Evolutionary conservation across 495 filamentous ascomycete species (phyloP), one percentile per base, ranked within the genome.

Genomic region (Tuber magnatum): DNA sequence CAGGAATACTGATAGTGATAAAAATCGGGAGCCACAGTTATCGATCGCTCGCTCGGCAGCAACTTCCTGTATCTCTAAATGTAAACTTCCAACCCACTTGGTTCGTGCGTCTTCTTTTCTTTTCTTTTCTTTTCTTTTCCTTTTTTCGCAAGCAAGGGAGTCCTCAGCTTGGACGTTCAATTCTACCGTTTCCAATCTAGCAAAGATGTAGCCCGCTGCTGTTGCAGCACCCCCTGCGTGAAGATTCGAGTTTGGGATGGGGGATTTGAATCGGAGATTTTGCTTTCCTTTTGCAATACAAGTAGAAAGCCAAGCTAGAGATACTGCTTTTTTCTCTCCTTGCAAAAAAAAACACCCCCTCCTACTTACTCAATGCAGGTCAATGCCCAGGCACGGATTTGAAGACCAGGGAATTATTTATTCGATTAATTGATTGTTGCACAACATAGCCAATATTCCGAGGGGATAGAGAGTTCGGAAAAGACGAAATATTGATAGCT

Each of bases 241-340:
- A 65, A 65, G 56, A 65, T 10, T 65, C 56, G 56, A 65, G 56
- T 65, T 65, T 65, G 56, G 35, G 56, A n/a, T 65, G 56, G 56
- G 56, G 28, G 28, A 14, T 65, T 35, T 18, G 56, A 32, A 65
- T 65, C 56, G 56, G 56, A 35, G 56, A 65, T 65, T 65, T 35
- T 61, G 51, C 51, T 61, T 28, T 3, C 51, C n/a, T 28, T 61
- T 61, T 65, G 28, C 56, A 35, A 65, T 65, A n/a, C n/a, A n/a
- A n/a, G n/a, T n/a, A 14, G 3, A 32, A 61, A 61, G 56, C 28
- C 28, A 61, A 16, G n/a, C 56, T 65, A 35, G 28, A 65, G 56
- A 65, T 35, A 28, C 56, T 3, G 32, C n/a, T 5, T 65, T 61
- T 32, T 35, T 35, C 28, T 18, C 35, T 65, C 28, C 28, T 20